Conservation (phyloP, 306 rosid genomes). For the Sesbania bispinosa region DNA sequence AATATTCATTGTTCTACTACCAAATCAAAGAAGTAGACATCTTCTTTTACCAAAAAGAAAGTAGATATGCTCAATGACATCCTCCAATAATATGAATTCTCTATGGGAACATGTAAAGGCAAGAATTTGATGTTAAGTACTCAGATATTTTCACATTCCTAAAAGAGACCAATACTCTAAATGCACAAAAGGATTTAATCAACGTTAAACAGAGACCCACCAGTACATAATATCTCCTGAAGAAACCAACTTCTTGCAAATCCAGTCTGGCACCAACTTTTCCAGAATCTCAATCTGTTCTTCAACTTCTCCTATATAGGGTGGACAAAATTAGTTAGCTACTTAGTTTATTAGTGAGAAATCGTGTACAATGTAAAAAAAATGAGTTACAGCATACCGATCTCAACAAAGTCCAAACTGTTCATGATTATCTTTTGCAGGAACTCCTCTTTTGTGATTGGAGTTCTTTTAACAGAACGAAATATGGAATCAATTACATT, state of each 20-base stretch:
- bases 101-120: neutral
- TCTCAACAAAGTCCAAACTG: conserved; percentile 49
- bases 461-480: conserved; percentile 41
- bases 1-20: neutral
- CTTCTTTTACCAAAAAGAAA: neutral
- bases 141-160: neutral
- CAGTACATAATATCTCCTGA: conserved; percentile 49
- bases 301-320: conserved; percentile 62
- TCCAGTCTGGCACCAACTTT: conserved; percentile 59
- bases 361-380: neutral
- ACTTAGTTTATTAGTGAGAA: conserved; percentile 10
- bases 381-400: conserved; percentile 40
- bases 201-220: conserved; percentile 32
- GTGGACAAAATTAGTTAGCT: conserved; percentile 19
- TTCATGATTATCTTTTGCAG: conserved; percentile 62
- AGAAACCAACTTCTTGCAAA: conserved; percentile 41
- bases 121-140: neutral
- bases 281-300: conserved; percentile 49
- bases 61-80: neutral
- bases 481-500: conserved; percentile 51
- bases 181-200: neutral
- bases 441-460: conserved; percentile 73
- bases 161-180: neutral
- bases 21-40: neutral
- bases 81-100: neutral